Base-by-base conservation (phyloP, 2,329 filamentous ascomycete species). In the Parastagonospora avenae region DNA sequence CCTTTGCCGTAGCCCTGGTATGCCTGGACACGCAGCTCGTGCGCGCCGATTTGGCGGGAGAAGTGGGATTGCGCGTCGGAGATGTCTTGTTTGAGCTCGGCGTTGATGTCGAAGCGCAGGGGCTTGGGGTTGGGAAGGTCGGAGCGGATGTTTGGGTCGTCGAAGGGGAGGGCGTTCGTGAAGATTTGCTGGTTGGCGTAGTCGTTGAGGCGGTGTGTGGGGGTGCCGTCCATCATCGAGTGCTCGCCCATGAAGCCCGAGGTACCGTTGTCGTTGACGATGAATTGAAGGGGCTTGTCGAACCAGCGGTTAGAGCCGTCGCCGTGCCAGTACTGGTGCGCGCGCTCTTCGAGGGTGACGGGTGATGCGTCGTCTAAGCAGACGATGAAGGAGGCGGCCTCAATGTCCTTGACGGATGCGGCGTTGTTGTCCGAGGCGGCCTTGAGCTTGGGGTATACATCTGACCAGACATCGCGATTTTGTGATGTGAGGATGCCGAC, bases 181-280 rank as follows among this genome's bases (percentile, higher is more conserved):
- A 96, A 92, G 74, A 97, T 97, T 68, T 90, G 84, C 72, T 90
- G 86, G 79, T 93, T 95, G 71, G 95, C 84, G 70, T 92, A 94
- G 82, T 99, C 94, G 75, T 97, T 99, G 12, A 99, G 83, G 38
- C 95, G 89, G 77, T 97, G 94, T 2, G 95, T 99, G 1, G 95
- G 92, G 6, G 94, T 99, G 59, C 95, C 94, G 73, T 99, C 94
- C 95, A 99, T 99, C 94, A 99, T 97, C 67, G 90, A 95, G 82
- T 99, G 94, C 79, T 99, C 94, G 69, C 94, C 94, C 83, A 92
- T 93, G 82, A 99, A 99, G 55, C 94, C 94, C 2, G 94, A 90
- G 7, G 94, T 96, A 64, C 94, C 94, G 74, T 99, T 99, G 74
- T 99, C 92, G 76, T 96, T 97, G 79, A 99, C 75, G 73, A 99